These are phyloP conservation scores for Phytophthora tentaculata DNA, from an alignment of 352 stramenopile genomes.

Conservation along the genomic window DNA sequence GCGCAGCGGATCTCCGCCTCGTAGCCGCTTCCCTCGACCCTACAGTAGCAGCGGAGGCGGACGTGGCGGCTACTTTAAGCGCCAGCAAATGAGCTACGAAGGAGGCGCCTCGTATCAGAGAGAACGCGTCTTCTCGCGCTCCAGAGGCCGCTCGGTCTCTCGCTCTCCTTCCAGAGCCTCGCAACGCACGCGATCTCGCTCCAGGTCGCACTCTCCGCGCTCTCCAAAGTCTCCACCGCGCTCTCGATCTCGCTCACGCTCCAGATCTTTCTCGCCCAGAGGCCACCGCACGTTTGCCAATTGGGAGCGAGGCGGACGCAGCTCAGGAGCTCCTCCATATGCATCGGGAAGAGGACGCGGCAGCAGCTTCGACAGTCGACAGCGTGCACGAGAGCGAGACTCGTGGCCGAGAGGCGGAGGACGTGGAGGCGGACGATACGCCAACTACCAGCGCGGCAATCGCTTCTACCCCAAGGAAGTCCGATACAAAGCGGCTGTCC, in stretches of 20 bases:
- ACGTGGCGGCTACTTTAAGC: constrained; percentile 39
- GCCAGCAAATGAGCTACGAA: constrained; percentile 31
- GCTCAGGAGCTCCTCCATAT: constrained; percentile 32
- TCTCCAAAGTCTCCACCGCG: constrained; percentile 34
- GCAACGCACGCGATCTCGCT: constrained; percentile 33
- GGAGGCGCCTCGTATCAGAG: constrained; percentile 24
- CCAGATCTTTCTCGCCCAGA: constrained; percentile 66
- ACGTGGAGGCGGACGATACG: constrained; percentile 31
- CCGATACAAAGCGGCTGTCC: constrained; percentile 31
- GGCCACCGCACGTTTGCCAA: constrained; percentile 57
- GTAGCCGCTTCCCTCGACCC: constrained; percentile 25
- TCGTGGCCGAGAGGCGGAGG: constrained; percentile 34
- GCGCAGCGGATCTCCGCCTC: constrained; percentile 25
- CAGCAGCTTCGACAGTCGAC: constrained; percentile 40
- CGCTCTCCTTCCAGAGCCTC: constrained; percentile 52
- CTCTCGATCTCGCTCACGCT: constrained; percentile 62
- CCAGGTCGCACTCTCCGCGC: constrained; percentile 26
- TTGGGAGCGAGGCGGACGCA: constrained; percentile 40
- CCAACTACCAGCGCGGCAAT: constrained; percentile 31
- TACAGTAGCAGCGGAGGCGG: constrained; percentile 22
- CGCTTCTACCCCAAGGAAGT: constrained; percentile 56
- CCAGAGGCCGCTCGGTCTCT: constrained; percentile 57
- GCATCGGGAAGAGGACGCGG: constrained; percentile 25
- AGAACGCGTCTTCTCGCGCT: constrained; percentile 48
- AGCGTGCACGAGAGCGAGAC: constrained; percentile 47